phyloP scores from a whole-genome alignment of 352 stramenopile genomes.

The Phytophthora brassicae region DNA sequence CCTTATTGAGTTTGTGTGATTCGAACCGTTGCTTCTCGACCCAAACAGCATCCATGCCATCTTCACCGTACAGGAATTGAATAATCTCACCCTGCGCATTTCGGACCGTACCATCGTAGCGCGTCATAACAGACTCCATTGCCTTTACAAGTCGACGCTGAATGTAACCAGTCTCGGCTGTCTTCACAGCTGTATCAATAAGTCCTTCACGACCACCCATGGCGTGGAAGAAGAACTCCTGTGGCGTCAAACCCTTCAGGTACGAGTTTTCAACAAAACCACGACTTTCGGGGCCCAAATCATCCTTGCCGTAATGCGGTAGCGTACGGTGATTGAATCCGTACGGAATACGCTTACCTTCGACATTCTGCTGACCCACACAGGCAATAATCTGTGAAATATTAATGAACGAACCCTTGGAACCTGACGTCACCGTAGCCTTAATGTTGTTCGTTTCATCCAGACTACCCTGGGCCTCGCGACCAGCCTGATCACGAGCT shows the following conservation, averaged over 20 bases:
- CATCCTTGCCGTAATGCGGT: conserved; percentile 96
- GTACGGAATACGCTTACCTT: conserved; percentile 97
- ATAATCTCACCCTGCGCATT: conserved; percentile 91
- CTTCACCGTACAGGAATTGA: conserved; percentile 94
- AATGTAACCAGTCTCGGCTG: conserved; percentile 99
- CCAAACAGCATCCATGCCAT: conserved; percentile 99
- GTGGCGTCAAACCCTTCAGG: conserved; percentile 91
- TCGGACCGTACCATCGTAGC: conserved; percentile 99
- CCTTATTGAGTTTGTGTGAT: conserved; percentile 88
- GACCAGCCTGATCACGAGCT: conserved; percentile 82
- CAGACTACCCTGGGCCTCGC: conserved; percentile 81
- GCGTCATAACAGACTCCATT: conserved; percentile 98
- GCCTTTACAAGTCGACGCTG: conserved; percentile 99
- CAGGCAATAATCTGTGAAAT: conserved; percentile 99
- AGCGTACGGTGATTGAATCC: conserved; percentile 95
- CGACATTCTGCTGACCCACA: conserved; percentile 98
- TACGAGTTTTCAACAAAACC: conserved; percentile 99
- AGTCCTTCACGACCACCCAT: conserved; percentile 99
- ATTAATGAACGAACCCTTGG: conserved; percentile 99
- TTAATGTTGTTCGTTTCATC: conserved; percentile 99
- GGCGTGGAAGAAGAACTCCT: conserved; percentile 99
- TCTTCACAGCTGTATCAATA: conserved; percentile 99
- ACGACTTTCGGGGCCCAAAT: conserved; percentile 97
- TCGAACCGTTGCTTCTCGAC: conserved; percentile 98
- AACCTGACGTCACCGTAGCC: conserved; percentile 98